Evolutionary conservation across 371 early-diverging fungal species (phyloP).

Genomic region (Syncephalastrum sp.): DNA sequence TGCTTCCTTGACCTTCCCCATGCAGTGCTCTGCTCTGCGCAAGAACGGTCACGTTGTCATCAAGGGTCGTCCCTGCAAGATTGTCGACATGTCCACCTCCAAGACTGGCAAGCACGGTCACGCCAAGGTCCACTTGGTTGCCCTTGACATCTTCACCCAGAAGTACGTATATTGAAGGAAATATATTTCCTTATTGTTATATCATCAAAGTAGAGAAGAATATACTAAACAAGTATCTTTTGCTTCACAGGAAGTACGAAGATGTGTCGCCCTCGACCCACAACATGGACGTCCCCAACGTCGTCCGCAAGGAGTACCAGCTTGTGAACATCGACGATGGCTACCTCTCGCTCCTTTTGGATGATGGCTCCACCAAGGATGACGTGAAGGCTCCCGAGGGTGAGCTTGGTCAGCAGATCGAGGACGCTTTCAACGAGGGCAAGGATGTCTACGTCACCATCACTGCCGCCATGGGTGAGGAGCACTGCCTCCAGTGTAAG

Average conservation of each 20-base stretch:
- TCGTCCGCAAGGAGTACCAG: conserved; percentile 80
- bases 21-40: conserved; percentile 98
- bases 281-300: conserved; percentile 99
- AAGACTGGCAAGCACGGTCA: conserved; percentile 99
- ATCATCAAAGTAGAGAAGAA: too few species aligned
- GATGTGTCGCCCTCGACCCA: conserved; percentile 99
- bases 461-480: conserved; percentile 93
- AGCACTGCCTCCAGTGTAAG: conserved; percentile 79
- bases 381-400: conserved; percentile 92
- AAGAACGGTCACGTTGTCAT: conserved; percentile 98
- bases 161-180: conserved; percentile 60
- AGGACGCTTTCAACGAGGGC: conserved; percentile 76
- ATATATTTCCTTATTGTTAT: neutral
- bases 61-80: conserved; percentile 99
- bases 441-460: conserved; percentile 88
- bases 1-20: conserved; percentile 92
- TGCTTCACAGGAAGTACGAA: conserved; percentile 65
- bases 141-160: conserved; percentile 95
- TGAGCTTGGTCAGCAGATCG: conserved; percentile 80
- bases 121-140: conserved; percentile 98
- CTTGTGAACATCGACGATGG: conserved; percentile 92
- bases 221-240: neutral
- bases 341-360: conserved; percentile 86
- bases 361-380: conserved; percentile 86
- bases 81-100: conserved; percentile 95